Evolutionary conservation across 192 early-diverging fungal species (phyloP), one percentile per base, ranked within the genome.

Genomic region (Phycomyces nitens): DNA sequence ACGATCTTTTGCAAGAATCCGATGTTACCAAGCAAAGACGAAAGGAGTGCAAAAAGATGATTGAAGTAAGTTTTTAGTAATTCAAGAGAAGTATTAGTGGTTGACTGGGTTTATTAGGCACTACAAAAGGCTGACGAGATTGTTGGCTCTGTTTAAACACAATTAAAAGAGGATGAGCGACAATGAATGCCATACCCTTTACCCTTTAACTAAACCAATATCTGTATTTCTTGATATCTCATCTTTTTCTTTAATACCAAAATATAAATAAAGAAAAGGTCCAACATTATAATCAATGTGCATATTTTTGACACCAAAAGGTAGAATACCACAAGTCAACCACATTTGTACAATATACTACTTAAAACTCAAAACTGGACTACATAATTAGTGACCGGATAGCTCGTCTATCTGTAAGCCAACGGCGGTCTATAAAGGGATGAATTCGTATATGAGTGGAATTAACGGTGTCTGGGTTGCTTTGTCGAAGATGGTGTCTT

Each of bases 1-100:
- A 93, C 49, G 96, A 99, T 24, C 79, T 94, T 56, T 79, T 99
- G 73, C 94, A 98, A 80, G 98, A 99, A 83, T 91, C 88, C 64
- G 98, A 99, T 58, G 81, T 81, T 58, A 97, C 95, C 0, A 85
- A 94, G 60, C 84, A 88, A 69, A 84, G 96, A 65, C 85, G 97
- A 62, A 84, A 85, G 68, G 97, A 99, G 74, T 97, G 95, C 84
- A 93, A 91, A 75, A 96, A 94, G 83, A 99, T 99, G 98, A 96
- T 99, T 74, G 92, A 92, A 26, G 60, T 69, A 11, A 34, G 29
- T 34, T 3, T 50, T 21, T n/a, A n/a, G n/a, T n/a, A n/a, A n/a
- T n/a, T n/a, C n/a, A n/a, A n/a, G n/a, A n/a, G n/a, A 18, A 21
- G 18, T 7, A 6, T 15, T 18, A 52, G 18, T 52, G 21, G 51